Evolutionary conservation across 352 stramenopile genomes (phyloP).

Genomic region (Phytophthora tubulina): DNA sequence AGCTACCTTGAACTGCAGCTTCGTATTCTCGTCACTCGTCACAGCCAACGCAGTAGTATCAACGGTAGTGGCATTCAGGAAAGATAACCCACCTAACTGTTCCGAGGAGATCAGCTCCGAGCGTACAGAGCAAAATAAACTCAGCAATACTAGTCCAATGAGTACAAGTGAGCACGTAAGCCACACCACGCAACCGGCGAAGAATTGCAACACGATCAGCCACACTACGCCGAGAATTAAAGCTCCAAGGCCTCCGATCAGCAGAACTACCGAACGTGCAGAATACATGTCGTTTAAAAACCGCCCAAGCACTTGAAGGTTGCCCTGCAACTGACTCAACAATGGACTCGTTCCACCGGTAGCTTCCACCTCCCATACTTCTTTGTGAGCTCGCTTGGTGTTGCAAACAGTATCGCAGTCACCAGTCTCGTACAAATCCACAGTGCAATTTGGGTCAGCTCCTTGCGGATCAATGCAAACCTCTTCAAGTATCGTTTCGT

Average conservation of each 20-base stretch:
- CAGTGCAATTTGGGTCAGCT: constrained; percentile 63
- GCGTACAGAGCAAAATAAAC: constrained; percentile 79
- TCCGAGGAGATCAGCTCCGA: constrained; percentile 65
- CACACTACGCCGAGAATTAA: constrained; percentile 71
- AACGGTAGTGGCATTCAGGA: constrained; percentile 55
- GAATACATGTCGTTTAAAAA: constrained; percentile 83
- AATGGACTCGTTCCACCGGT: constrained; percentile 67
- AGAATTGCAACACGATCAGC: constrained; percentile 83
- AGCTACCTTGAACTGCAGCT: constrained; percentile 71
- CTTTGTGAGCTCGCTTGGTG: constrained; percentile 74
- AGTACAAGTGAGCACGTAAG: constrained; percentile 77
- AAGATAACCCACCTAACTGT: constrained; percentile 47
- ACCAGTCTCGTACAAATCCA: constrained; percentile 44
- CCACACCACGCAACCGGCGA: constrained; percentile 83
- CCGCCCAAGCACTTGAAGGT: constrained; percentile 63
- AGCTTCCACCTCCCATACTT: constrained; percentile 63
- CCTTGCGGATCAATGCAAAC: constrained; percentile 70
- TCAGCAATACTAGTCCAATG: constrained; percentile 70
- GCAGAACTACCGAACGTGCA: constrained; percentile 64
- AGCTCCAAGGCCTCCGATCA: constrained; percentile 61
- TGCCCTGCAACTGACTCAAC: constrained; percentile 73
- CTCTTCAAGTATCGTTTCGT: constrained; percentile 68
- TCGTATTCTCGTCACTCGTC: constrained; percentile 45
- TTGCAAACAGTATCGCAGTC: constrained; percentile 63
- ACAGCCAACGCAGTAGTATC: constrained; percentile 37